These are phyloP conservation scores for Cutaneotrichosporon cavernicola DNA, from an alignment of 1,284 basidiomycete species.

Conservation along the genomic window DNA sequence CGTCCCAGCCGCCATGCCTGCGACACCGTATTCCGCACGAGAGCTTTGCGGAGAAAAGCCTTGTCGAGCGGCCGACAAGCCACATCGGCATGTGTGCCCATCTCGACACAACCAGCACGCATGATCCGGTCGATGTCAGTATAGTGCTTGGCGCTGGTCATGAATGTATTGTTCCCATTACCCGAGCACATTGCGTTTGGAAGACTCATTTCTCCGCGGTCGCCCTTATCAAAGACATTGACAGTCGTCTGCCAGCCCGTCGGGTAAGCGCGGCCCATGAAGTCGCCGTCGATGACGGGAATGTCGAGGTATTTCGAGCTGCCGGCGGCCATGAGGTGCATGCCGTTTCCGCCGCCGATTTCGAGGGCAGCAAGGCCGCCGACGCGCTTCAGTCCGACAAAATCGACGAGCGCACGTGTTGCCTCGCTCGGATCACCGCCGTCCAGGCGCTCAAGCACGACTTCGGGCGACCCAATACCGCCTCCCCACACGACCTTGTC, in stretches of 20 bases:
- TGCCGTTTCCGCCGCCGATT: conserved; percentile 62
- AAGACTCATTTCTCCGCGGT: conserved; percentile 26
- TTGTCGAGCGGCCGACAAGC: conserved; percentile 29
- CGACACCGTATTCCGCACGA: conserved; percentile 57
- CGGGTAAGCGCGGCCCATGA: conserved; percentile 36
- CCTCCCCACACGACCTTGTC: conserved; percentile 42
- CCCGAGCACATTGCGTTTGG: conserved; percentile 32
- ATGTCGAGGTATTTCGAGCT: conserved; percentile 40
- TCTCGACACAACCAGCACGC: conserved; percentile 36
- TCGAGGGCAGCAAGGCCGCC: conserved; percentile 30
- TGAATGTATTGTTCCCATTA: conserved; percentile 31
- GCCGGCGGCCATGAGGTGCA: conserved; percentile 59
- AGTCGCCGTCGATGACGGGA: conserved; percentile 57
- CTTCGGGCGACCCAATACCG: conserved; percentile 59
- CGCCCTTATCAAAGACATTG: conserved; percentile 33
- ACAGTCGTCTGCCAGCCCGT: conserved; percentile 37
- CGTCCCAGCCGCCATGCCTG: conserved; percentile 61
- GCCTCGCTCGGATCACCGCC: conserved; percentile 21
- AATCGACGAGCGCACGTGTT: conserved; percentile 21
- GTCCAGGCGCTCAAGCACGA: conserved; percentile 35
- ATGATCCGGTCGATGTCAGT: conserved; percentile 29
- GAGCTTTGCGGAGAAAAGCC: conserved; percentile 18
- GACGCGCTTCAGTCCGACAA: conserved; percentile 22
- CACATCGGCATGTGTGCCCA: conserved; percentile 36
- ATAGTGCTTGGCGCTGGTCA: conserved; percentile 33